phyloP scores from a whole-genome alignment of 2,329 filamentous ascomycete species.

The Tympanopsis confertula region DNA sequence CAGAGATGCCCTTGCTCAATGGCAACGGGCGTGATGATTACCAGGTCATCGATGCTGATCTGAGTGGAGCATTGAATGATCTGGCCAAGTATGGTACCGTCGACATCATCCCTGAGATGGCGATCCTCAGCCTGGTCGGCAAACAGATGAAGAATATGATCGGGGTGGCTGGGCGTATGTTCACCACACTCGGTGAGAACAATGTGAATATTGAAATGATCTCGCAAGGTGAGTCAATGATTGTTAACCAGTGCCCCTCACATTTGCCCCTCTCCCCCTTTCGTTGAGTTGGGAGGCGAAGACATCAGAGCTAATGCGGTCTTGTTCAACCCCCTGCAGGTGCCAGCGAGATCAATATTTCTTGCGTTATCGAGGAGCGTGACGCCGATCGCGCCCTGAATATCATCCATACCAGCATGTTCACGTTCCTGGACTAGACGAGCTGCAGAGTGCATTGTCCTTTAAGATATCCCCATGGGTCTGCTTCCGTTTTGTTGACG shows the following conservation, averaged over 20 bases:
- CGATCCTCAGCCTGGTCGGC: conserved; percentile 87
- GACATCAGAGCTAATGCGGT: neutral
- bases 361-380: conserved; percentile 84
- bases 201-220: conserved; percentile 99
- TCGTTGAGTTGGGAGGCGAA: neutral
- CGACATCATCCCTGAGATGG: conserved; percentile 83
- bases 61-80: conserved; percentile 47
- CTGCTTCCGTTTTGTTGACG: too few relatives aligned
- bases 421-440: conserved; percentile 87
- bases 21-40: conserved; percentile 50
- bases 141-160: conserved; percentile 97
- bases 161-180: conserved; percentile 88
- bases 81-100: conserved; percentile 76
- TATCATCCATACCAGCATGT: conserved; percentile 89
- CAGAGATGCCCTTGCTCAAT: neutral
- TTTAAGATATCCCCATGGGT: too few relatives aligned
- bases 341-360: conserved; percentile 98
- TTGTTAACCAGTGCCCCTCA: neutral
- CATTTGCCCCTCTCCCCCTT: neutral
- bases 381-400: conserved; percentile 91
- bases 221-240: conserved; percentile 63
- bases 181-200: conserved; percentile 83
- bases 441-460: too few relatives aligned
- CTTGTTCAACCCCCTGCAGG: conserved; percentile 45
- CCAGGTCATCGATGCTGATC: conserved; percentile 44